Percentiles rank a stretch among this genome's conserved stretches.
phyloP scores from a whole-genome alignment of 805 yeast genomes.

The Candida glaebosa region DNA sequence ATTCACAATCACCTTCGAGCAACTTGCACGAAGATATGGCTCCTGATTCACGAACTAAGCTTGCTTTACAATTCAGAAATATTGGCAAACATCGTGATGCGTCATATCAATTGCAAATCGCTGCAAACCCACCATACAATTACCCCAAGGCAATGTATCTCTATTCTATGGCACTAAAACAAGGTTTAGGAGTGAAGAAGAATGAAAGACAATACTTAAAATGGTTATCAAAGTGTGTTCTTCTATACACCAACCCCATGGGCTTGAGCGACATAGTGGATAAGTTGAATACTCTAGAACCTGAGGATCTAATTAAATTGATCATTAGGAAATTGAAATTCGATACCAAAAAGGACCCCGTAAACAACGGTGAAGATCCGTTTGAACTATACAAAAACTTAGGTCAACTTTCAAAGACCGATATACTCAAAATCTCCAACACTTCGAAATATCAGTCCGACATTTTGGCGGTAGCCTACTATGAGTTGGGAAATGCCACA shows the following conservation, averaged over 20 bases:
- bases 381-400: conserved; percentile 20
- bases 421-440: conserved; percentile 24
- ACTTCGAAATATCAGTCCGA: conserved; percentile 39
- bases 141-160: conserved; percentile 60
- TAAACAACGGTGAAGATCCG: conserved; percentile 25
- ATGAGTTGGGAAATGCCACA: conserved; percentile 59
- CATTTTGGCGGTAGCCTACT: conserved; percentile 48
- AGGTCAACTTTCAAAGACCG: conserved; percentile 18
- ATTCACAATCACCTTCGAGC: background rate
- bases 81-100: conserved; percentile 65
- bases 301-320: conserved; percentile 27
- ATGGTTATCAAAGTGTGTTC: conserved; percentile 55
- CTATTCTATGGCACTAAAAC: conserved; percentile 62
- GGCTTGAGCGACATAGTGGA: conserved; percentile 16
- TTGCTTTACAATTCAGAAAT: conserved; percentile 50
- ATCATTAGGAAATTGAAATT: conserved; percentile 20
- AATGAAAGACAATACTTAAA: conserved; percentile 52
- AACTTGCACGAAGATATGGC: conserved; percentile 13
- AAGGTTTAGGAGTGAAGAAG: conserved; percentile 65
- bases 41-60: conserved; percentile 33
- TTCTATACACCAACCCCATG: conserved; percentile 11
- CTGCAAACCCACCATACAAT: conserved; percentile 57
- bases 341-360: conserved; percentile 11
- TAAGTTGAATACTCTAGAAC: conserved; percentile 22
- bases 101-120: conserved; percentile 61